Conservation (phyloP, 2,329 filamentous ascomycete genomes). For the Diatrype stigma region DNA sequence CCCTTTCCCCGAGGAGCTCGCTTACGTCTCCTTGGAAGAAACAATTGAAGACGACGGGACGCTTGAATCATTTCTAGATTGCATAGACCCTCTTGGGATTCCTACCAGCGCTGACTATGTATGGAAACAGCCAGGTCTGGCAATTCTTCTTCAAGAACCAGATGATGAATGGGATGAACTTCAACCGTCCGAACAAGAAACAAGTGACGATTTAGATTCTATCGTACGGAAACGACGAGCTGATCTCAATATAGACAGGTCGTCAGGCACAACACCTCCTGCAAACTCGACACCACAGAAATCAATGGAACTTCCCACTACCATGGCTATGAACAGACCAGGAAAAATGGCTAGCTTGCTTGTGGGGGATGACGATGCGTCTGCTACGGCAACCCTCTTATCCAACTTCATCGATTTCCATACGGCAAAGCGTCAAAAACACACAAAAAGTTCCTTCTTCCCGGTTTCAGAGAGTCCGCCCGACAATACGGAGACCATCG, state of each 20-base stretch:
- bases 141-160: constrained; percentile 23
- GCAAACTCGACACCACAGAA: constrained; percentile 6
- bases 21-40: constrained; percentile 15
- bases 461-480: not conserved
- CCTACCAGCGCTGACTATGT: constrained; percentile 22
- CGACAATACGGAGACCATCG: not conserved
- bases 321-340: not conserved
- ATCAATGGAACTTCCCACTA: constrained; percentile 4
- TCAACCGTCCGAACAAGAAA: not conserved
- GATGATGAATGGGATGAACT: constrained; percentile 18
- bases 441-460: constrained; percentile 23
- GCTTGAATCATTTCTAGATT: constrained; percentile 2
- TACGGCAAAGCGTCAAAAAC: constrained; percentile 22
- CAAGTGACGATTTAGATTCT: constrained; percentile 10
- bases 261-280: not conserved
- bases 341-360: constrained; percentile 10
- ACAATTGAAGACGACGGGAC: constrained; percentile 11
- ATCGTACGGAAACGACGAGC: constrained; percentile 22
- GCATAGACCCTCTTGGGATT: constrained; percentile 5
- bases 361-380: constrained; percentile 15
- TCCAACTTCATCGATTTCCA: constrained; percentile 24
- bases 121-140: constrained; percentile 25
- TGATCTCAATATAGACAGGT: constrained; percentile 5
- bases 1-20: constrained; percentile 7
- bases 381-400: constrained; percentile 21